Percentiles rank a stretch among this genome's conserved stretches.
Evolutionary conservation across 257 asterid species (phyloP).

Genomic region (Petunia axillaris): DNA sequence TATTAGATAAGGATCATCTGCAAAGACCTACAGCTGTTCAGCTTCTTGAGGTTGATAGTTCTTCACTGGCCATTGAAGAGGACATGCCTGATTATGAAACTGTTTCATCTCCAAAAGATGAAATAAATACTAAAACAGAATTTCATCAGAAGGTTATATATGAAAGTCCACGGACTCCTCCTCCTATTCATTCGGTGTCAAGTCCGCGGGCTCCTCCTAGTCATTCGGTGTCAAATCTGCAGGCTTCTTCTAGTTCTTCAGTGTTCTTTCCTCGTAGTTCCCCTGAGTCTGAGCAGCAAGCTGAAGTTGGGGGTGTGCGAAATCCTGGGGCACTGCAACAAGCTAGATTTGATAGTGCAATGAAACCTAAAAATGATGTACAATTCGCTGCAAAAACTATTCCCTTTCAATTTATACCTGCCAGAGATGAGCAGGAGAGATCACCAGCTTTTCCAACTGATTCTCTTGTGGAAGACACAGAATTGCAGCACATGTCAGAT

Average conservation of each 20-base stretch:
- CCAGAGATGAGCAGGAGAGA: constrained; percentile 42
- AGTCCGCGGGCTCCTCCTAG: constrained; percentile 40
- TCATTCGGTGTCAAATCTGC: constrained; percentile 35
- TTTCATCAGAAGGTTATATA: constrained; percentile 30
- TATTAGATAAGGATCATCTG: constrained; percentile 40
- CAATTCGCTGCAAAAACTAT: constrained; percentile 42
- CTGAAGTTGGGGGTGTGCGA: neutral
- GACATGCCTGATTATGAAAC: constrained; percentile 54
- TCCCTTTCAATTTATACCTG: constrained; percentile 38
- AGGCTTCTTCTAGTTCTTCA: constrained; percentile 35
- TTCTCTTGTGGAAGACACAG: constrained; percentile 44
- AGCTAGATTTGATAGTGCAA: constrained; percentile 43
- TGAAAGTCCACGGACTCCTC: constrained; percentile 40
- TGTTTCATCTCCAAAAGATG: constrained; percentile 55
- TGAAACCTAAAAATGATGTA: constrained; percentile 39
- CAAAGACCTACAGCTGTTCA: constrained; percentile 36
- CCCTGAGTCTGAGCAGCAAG: constrained; percentile 37
- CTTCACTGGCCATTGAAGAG: constrained; percentile 51
- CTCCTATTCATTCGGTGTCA: constrained; percentile 38
- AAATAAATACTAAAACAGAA: constrained; percentile 33
- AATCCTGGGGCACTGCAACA: constrained; percentile 36
- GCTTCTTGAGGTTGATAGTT: constrained; percentile 41
- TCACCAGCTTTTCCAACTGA: constrained; percentile 40
- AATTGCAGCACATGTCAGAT: constrained; percentile 35
- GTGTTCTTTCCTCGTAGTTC: constrained; percentile 29